These are phyloP conservation scores for Podospora tetraspora DNA, from an alignment of 495 filamentous ascomycete genomes.

Conservation along the genomic window DNA sequence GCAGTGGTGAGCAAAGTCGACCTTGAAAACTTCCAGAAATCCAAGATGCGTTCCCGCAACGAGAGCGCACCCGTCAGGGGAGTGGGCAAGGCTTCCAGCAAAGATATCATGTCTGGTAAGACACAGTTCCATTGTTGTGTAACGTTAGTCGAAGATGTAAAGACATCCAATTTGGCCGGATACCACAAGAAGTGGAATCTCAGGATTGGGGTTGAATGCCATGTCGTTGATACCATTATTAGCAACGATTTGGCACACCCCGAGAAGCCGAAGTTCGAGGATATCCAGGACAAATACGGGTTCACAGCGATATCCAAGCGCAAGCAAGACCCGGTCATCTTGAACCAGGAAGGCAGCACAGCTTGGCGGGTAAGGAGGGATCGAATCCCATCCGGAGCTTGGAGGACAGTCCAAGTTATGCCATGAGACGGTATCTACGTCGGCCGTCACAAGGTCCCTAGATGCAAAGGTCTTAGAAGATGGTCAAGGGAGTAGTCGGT, in stretches of 20 bases:
- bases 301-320: constrained; percentile 22
- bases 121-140: constrained; percentile 13
- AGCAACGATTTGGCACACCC: constrained; percentile 1
- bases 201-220: constrained; percentile 24
- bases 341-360: constrained; percentile 13
- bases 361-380: constrained; percentile 15
- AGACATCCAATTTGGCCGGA: constrained; percentile 18
- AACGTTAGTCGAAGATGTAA: constrained; percentile 25
- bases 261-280: constrained; percentile 12
- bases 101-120: not conserved
- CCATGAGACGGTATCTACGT: constrained; percentile 14
- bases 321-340: constrained; percentile 16
- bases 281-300: constrained; percentile 23
- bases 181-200: constrained; percentile 20
- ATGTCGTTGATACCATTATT: constrained; percentile 22
- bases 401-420: constrained; percentile 1
- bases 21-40: constrained; percentile 27
- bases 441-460: constrained; percentile 10
- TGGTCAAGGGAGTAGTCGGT: not conserved
- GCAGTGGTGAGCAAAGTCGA: constrained; percentile 12
- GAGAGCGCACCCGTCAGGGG: constrained; percentile 25
- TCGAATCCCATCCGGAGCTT: not conserved
- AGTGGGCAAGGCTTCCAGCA: constrained; percentile 25
- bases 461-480: not conserved
- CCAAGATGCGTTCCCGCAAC: constrained; percentile 22